These are phyloP conservation scores for Setaria italica DNA, from an alignment of 202 grass and related monocot genomes.

Conservation along the genomic window DNA sequence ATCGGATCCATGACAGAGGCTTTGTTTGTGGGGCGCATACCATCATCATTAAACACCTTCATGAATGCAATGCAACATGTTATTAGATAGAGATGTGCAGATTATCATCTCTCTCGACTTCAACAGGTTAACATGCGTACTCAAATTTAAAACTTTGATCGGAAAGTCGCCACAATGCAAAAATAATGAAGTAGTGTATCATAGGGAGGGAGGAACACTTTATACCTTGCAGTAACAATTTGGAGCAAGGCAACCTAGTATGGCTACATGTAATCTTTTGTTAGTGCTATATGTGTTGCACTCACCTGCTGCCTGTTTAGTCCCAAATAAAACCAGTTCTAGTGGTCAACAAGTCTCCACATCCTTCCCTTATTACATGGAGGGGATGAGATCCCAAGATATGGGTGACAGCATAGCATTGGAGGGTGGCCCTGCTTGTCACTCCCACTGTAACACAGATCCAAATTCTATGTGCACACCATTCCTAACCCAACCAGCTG, in stretches of 20 bases:
- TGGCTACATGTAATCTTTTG: conserved; percentile 2
- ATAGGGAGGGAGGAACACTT: background rate
- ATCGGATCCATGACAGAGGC: conserved; percentile 12
- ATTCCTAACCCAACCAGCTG: conserved; percentile 39
- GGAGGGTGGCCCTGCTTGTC: conserved; percentile 38
- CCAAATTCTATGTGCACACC: conserved; percentile 39
- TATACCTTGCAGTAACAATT: background rate
- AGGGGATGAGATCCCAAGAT: conserved; percentile 30
- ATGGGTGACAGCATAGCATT: conserved; percentile 30
- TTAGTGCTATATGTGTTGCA: background rate
- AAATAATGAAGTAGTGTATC: background rate
- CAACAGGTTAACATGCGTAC: background rate
- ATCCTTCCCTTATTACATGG: background rate
- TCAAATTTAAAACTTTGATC: too few relatives aligned
- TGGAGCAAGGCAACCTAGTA: background rate
- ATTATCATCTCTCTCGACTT: background rate
- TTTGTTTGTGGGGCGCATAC: background rate
- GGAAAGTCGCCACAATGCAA: background rate
- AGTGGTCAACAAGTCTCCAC: conserved; percentile 38
- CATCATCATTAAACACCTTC: background rate
- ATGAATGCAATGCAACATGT: background rate
- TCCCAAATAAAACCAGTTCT: background rate
- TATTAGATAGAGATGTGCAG: background rate
- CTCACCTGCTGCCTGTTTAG: background rate
- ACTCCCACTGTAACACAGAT: conserved; percentile 48